A percentile compares a stretch with the other conserved stretches of the same genome.
Evolutionary conservation across 2,329 filamentous ascomycete species (phyloP).

Genomic region (Aspergillus neotritici): DNA sequence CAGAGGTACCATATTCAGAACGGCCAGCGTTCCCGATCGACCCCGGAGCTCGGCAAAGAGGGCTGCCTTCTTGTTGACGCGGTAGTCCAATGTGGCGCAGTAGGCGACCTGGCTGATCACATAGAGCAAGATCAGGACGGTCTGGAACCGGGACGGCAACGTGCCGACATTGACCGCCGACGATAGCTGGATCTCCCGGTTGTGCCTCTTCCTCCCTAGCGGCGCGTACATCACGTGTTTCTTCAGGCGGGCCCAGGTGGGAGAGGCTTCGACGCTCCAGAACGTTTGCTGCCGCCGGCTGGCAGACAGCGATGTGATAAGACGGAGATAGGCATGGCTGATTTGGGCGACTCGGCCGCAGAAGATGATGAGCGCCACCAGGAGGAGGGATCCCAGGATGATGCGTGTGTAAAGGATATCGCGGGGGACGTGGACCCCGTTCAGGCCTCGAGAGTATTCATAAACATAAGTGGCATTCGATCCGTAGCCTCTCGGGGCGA

Average conservation of each 20-base stretch:
- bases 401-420: slow-evolving; percentile 37
- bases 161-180: slow-evolving; percentile 67
- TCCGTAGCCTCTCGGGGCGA: slow-evolving; percentile 24
- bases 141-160: slow-evolving; percentile 72
- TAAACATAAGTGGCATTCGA: slow-evolving; percentile 37
- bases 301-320: slow-evolving; percentile 36
- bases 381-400: slow-evolving; percentile 33
- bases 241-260: slow-evolving; percentile 41
- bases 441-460: slow-evolving; percentile 36
- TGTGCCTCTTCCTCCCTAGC: slow-evolving; percentile 68
- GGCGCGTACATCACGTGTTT: slow-evolving; percentile 55
- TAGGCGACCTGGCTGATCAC: slow-evolving; percentile 70
- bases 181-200: slow-evolving; percentile 65
- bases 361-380: slow-evolving; percentile 34
- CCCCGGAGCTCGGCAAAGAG: slow-evolving; percentile 79
- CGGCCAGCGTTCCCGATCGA: slow-evolving; percentile 73
- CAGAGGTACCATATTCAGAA: slow-evolving; percentile 88
- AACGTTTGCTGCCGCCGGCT: slow-evolving; percentile 38
- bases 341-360: slow-evolving; percentile 39
- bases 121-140: slow-evolving; percentile 62
- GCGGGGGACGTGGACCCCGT: slow-evolving; percentile 35
- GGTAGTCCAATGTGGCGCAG: slow-evolving; percentile 49
- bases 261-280: slow-evolving; percentile 41
- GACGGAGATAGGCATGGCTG: slow-evolving; percentile 41
- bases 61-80: slow-evolving; percentile 42